phyloP scores from a whole-genome alignment of 106 monocot genomes.

The Narthecium ossifragum region DNA sequence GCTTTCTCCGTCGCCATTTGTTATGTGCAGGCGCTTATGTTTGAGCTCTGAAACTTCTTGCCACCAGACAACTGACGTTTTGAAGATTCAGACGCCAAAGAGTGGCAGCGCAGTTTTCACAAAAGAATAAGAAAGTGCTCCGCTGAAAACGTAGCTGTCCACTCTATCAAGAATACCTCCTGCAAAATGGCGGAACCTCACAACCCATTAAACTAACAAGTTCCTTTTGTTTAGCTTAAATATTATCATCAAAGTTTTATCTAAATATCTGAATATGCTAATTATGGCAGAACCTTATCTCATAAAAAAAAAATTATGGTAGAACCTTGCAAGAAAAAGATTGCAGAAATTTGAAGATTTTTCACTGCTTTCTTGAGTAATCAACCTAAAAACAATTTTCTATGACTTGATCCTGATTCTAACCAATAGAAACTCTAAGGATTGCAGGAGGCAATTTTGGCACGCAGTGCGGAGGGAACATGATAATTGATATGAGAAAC shows the following conservation, averaged over 20 bases:
- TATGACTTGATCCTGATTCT: too few species aligned
- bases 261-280: background rate
- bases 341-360: too few species aligned
- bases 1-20: background rate
- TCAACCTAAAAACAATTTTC: too few species aligned
- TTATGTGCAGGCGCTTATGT: background rate
- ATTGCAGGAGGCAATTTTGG: too few species aligned
- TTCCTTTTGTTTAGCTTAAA: background rate
- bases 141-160: slow-evolving; percentile 94
- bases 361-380: background rate
- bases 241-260: background rate
- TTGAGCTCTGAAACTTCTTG: background rate
- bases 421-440: too few species aligned
- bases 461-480: too few species aligned
- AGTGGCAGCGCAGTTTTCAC: slow-evolving; percentile 68
- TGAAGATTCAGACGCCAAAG: slow-evolving; percentile 53
- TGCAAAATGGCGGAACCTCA: slow-evolving; percentile 38
- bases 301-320: too few species aligned
- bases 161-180: slow-evolving; percentile 94
- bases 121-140: slow-evolving; percentile 85
- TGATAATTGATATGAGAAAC: too few species aligned
- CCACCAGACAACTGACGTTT: background rate
- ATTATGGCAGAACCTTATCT: background rate
- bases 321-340: too few species aligned
- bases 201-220: background rate